These are phyloP conservation scores for Dactylella cylindrospora DNA, from an alignment of 2,329 filamentous ascomycete species.

Conservation along the genomic window DNA sequence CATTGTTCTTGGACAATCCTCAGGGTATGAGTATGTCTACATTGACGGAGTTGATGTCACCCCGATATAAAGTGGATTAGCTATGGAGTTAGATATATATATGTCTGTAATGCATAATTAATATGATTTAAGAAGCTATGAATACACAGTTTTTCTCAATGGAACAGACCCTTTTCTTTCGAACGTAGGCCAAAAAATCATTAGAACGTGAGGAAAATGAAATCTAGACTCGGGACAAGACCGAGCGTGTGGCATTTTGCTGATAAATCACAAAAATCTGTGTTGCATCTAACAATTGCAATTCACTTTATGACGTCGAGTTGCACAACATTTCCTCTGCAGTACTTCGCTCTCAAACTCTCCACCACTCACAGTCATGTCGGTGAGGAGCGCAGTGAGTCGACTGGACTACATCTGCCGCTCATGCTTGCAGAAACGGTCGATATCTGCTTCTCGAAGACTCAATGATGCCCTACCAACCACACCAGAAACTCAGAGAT, in stretches of 20 bases:
- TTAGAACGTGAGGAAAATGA: no score
- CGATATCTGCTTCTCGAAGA: constrained; percentile 21
- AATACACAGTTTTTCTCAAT: no score
- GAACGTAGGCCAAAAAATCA: no score
- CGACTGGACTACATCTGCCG: constrained; percentile 36
- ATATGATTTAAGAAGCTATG: no score
- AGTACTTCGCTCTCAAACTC: neutral
- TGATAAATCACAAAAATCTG: constrained; percentile 36
- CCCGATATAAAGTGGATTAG: no score
- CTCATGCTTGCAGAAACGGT: constrained; percentile 28
- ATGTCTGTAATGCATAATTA: no score
- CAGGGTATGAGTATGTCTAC: neutral
- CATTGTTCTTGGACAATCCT: neutral
- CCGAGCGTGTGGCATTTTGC: constrained; percentile 44
- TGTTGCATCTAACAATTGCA: no score
- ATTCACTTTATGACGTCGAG: constrained; percentile 1
- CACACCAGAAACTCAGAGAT: constrained; percentile 2
- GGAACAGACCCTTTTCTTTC: no score
- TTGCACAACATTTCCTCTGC: neutral
- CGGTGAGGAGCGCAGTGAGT: constrained; percentile 5
- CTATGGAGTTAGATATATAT: no score
- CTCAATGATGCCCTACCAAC: constrained; percentile 6
- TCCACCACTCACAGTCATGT: constrained; percentile 14
- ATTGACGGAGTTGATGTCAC: constrained; percentile 5
- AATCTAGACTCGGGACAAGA: no score